Base-by-base conservation (phyloP, 495 filamentous ascomycete species). In the Talaromyces nanjingensis region DNA sequence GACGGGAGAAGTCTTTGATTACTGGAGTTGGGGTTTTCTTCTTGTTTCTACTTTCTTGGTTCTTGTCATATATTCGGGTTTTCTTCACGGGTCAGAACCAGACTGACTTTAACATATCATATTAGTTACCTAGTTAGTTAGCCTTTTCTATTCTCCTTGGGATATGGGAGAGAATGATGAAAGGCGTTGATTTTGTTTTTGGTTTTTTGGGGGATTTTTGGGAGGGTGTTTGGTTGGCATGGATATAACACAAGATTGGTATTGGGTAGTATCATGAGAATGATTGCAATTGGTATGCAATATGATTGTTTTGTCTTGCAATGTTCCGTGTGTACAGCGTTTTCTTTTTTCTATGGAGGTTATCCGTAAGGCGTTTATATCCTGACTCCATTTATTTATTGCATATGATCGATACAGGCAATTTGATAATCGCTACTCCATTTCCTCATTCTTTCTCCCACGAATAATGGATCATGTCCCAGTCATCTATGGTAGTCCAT, bases 401-500 rank as follows among this genome's bases (percentile, higher is more conserved):
- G 45, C 45, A 49, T 20, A 49, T 20, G 45, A 2, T 49, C 18
- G n/a, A 20, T 49, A 8, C 11, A 4, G 1, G 45, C n/a, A 18
- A 20, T 49, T 9, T 22, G 45, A 49, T 49, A 49, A 49, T 20
- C 45, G 6, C 45, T 9, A 49, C 45, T 49, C n/a, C 27, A 27
- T 27, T 27, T 27, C 27, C 22, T 20, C 45, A 49, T 49, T 8
- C 4, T 6, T 49, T 18, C 39, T 45, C n/a, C n/a, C 65, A 62
- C 68, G 11, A 64, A 63, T 49, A 5, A 69, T 60, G 85, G 79
- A 60, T 7, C 55, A 53, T 80, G 76, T 80, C 73, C 76, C 76
- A 81, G 69, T 65, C 69, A 66, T 81, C 74, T 81, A 81, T 81
- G 77, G 78, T 75, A 77, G 78, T 70, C 75, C 77, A 81, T 68